phyloP scores from a whole-genome alignment of 2,329 filamentous ascomycete genomes.

The Hortaea werneckii region DNA sequence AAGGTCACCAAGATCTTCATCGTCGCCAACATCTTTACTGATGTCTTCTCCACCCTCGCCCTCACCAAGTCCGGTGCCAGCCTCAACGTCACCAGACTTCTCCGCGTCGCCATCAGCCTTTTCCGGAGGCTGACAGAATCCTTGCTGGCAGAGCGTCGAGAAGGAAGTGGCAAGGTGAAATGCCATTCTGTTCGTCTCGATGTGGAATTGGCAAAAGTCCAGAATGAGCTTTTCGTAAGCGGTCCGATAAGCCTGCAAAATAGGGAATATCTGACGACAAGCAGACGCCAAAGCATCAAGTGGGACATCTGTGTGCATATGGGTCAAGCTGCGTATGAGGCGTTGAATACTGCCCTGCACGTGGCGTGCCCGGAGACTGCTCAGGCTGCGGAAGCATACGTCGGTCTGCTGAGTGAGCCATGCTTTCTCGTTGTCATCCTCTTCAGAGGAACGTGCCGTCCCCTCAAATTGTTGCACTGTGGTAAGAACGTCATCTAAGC shows the following conservation, averaged over 20 bases:
- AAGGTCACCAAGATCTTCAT: constrained; percentile 85
- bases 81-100: constrained; percentile 66
- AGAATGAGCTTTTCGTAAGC: background rate
- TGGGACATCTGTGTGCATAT: background rate
- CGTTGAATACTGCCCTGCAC: too few species aligned
- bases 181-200: constrained; percentile 1
- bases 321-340: too few species aligned
- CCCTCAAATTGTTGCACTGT: background rate
- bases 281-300: background rate
- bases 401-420: background rate
- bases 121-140: constrained; percentile 85
- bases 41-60: constrained; percentile 95
- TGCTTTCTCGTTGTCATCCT: background rate
- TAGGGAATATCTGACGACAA: background rate
- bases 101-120: constrained; percentile 40
- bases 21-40: constrained; percentile 88
- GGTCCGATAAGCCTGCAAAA: background rate
- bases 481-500: constrained; percentile 1
- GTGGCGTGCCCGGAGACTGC: background rate
- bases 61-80: constrained; percentile 86
- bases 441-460: background rate
- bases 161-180: constrained; percentile 61
- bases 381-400: background rate
- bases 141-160: constrained; percentile 66
- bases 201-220: constrained; percentile 1